Percentiles rank a stretch among this genome's conserved stretches.
Conservation (phyloP, 495 filamentous ascomycete genomes). For the Cetradonia linearis region DNA sequence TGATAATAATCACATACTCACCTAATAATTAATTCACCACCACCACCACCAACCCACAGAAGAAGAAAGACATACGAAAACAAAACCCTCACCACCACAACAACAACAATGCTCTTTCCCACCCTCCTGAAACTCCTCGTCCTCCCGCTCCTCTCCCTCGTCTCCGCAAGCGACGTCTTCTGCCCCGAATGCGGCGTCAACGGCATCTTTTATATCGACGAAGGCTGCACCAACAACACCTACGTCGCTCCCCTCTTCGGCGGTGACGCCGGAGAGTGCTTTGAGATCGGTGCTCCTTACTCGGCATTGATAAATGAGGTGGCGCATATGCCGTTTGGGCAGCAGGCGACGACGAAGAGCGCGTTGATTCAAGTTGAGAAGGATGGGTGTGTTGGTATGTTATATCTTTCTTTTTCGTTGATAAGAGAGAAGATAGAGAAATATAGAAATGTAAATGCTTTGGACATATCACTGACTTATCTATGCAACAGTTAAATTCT, state of each 20-base stretch:
- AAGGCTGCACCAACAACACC: neutral
- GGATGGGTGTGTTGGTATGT: neutral
- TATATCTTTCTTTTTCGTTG: neutral
- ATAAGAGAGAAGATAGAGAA: too few species aligned
- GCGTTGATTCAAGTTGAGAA: neutral
- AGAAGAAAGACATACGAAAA: too few species aligned
- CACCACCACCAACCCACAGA: neutral
- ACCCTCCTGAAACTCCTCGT: neutral
- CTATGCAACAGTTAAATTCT: neutral
- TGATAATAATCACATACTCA: neutral
- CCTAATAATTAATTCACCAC: constrained; percentile 1
- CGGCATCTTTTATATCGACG: neutral
- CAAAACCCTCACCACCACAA: neutral
- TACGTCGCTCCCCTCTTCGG: constrained; percentile 4
- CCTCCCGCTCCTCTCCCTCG: neutral
- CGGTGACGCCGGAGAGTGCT: constrained; percentile 5
- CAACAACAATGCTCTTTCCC: neutral
- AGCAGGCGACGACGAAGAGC: neutral
- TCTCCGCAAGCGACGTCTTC: neutral
- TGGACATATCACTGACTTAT: neutral
- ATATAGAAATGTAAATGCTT: neutral
- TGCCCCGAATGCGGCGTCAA: constrained; percentile 5
- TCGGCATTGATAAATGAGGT: neutral
- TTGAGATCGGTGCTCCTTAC: constrained; percentile 6
- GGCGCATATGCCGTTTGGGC: neutral